These are phyloP conservation scores for Calonectria pseudoturangicola DNA, from an alignment of 2,329 filamentous ascomycete genomes.

Conservation along the genomic window DNA sequence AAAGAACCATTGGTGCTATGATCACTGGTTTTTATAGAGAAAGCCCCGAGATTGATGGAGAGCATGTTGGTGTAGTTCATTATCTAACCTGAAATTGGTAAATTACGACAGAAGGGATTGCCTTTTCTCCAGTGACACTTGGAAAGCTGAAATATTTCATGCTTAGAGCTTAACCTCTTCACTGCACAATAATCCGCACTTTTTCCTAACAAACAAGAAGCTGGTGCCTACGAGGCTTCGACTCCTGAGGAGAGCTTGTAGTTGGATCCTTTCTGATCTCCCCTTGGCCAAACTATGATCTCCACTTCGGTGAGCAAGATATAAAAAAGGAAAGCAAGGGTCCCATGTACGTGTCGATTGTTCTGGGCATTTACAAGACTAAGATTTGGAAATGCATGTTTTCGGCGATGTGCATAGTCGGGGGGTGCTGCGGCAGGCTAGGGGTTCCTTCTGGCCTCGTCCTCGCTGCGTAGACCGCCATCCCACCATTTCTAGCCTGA, in stretches of 20 bases:
- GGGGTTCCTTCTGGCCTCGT: slow-evolving; percentile 7
- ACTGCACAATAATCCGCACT: neutral
- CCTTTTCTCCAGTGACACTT: too few species aligned
- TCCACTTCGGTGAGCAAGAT: slow-evolving; percentile 1
- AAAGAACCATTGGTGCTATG: neutral
- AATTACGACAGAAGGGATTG: neutral
- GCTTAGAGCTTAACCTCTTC: neutral
- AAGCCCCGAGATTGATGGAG: neutral
- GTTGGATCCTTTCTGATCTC: neutral
- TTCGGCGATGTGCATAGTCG: slow-evolving; percentile 3
- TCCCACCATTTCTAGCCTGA: too few species aligned
- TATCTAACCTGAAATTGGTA: neutral
- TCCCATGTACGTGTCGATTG: slow-evolving; percentile 8
- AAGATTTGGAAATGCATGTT: neutral
- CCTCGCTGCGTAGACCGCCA: neutral
- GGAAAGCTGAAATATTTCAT: neutral
- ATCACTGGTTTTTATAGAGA: neutral
- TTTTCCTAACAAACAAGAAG: neutral
- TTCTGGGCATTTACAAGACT: neutral
- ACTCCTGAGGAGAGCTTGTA: neutral
- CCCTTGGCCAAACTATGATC: slow-evolving; percentile 4
- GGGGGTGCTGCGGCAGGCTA: slow-evolving; percentile 7
- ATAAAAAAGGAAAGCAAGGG: neutral
- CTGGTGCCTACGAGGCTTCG: neutral
- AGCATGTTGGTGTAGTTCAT: neutral